phyloP scores from a whole-genome alignment of 192 early-diverging fungal species.

The Chytriomyces confervae region DNA sequence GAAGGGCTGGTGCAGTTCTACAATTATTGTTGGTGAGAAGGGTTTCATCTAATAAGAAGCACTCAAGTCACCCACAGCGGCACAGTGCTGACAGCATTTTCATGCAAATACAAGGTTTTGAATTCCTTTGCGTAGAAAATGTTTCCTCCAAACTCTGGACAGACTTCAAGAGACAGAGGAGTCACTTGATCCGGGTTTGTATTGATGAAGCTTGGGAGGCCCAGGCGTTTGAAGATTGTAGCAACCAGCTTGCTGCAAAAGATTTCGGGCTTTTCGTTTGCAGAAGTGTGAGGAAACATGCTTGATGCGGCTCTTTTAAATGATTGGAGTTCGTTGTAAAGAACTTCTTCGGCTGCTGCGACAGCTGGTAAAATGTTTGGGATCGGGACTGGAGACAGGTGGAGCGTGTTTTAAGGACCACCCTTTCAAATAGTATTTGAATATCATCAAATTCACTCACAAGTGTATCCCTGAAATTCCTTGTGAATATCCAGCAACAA shows the following conservation, averaged over 20 bases:
- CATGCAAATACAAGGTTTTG: too few species aligned
- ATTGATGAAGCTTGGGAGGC: slow-evolving; percentile 28
- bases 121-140: slow-evolving; percentile 23
- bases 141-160: slow-evolving; percentile 25
- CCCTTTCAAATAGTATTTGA: too few species aligned
- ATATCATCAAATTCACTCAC: neutral
- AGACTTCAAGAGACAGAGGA: slow-evolving; percentile 27
- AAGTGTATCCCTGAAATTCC: slow-evolving; percentile 26
- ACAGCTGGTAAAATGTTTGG: neutral
- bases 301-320: neutral
- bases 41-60: neutral
- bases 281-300: neutral
- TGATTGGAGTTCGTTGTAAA: neutral
- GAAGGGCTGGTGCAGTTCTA: neutral
- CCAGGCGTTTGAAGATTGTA: slow-evolving; percentile 23
- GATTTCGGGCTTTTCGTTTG: neutral
- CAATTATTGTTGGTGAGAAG: neutral
- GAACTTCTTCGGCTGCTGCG: neutral
- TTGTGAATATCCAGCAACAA: slow-evolving; percentile 28
- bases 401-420: neutral
- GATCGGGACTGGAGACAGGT: slow-evolving; percentile 11
- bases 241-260: slow-evolving; percentile 47
- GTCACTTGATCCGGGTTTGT: neutral
- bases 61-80: neutral
- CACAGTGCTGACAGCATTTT: neutral